Evolutionary conservation across 1,284 basidiomycete genomes (phyloP).

Genomic region (Pholiota adiposa): DNA sequence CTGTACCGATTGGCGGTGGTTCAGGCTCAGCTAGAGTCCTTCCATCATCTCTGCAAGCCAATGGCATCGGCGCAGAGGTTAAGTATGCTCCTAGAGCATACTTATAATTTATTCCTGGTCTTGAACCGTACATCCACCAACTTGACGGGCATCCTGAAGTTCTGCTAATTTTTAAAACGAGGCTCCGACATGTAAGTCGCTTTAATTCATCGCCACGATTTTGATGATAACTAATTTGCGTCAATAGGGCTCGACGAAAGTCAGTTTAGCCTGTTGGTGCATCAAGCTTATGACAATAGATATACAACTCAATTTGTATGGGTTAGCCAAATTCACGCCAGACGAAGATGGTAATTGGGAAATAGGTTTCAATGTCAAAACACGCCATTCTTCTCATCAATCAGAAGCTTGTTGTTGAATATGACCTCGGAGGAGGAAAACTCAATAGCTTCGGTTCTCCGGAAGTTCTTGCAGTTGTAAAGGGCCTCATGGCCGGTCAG

Average conservation of each 20-base stretch:
- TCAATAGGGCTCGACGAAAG: constrained; percentile 42
- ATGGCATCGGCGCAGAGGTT: constrained; percentile 44
- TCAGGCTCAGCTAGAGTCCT: constrained; percentile 54
- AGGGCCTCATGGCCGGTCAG: constrained; percentile 40
- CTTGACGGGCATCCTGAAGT: constrained; percentile 36
- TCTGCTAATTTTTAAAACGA: constrained; percentile 50
- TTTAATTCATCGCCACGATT: too few species aligned
- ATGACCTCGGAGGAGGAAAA: constrained; percentile 41
- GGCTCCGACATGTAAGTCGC: constrained; percentile 37
- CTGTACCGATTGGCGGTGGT: constrained; percentile 58
- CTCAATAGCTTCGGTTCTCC: constrained; percentile 43
- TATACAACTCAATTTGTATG: too few species aligned
- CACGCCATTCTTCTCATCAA: constrained; percentile 54
- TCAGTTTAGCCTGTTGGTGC: constrained; percentile 42
- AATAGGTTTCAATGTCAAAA: constrained; percentile 52
- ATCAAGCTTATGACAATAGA: too few species aligned
- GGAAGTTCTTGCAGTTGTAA: constrained; percentile 39
- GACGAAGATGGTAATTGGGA: constrained; percentile 51
- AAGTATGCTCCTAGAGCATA: constrained; percentile 40
- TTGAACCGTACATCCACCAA: constrained; percentile 38
- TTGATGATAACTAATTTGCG: too few species aligned
- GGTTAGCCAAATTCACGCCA: constrained; percentile 44
- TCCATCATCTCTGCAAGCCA: constrained; percentile 54
- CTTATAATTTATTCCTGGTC: constrained; percentile 43
- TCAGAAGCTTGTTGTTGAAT: constrained; percentile 50